phyloP scores from a whole-genome alignment of 345 rosid species.

The Heritiera fomes region DNA sequence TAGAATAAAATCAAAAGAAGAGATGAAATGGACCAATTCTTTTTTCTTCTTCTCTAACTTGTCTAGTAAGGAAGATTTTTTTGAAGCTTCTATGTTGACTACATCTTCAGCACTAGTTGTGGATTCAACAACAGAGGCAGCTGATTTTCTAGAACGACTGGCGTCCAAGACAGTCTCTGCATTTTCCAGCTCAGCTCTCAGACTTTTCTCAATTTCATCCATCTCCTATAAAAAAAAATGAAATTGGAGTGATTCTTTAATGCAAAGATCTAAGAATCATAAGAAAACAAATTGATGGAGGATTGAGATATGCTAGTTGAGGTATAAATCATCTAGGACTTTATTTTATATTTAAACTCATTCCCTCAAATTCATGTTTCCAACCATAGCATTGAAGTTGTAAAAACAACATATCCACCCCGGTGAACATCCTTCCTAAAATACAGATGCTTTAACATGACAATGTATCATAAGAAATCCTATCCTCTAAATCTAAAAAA shows the following conservation, averaged over 20 bases:
- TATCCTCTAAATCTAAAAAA: neutral
- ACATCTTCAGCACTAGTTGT: constrained; percentile 38
- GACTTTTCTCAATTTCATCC: constrained; percentile 52
- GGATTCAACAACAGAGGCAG: constrained; percentile 34
- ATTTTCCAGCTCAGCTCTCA: constrained; percentile 56
- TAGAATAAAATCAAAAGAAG: neutral
- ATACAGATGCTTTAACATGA: neutral
- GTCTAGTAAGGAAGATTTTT: constrained; percentile 44
- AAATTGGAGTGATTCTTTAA: neutral
- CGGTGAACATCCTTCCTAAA: neutral
- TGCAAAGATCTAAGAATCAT: neutral
- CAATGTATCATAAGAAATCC: neutral
- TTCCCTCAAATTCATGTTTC: neutral
- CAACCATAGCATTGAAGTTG: neutral
- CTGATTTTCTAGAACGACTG: constrained; percentile 33
- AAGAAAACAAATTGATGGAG: too few species aligned
- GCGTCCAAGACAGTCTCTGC: constrained; percentile 36
- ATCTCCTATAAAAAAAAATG: constrained; percentile 51
- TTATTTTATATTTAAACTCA: neutral
- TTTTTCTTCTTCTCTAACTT: constrained; percentile 75
- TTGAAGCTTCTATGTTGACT: constrained; percentile 42
- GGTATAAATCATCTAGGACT: too few species aligned
- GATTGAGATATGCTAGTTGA: too few species aligned
- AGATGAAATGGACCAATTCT: constrained; percentile 51
- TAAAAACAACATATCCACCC: neutral